Evolutionary conservation across 1,284 basidiomycete species (phyloP), one percentile per base, ranked within the genome.

Genomic region (Anthracocystis setariae): DNA sequence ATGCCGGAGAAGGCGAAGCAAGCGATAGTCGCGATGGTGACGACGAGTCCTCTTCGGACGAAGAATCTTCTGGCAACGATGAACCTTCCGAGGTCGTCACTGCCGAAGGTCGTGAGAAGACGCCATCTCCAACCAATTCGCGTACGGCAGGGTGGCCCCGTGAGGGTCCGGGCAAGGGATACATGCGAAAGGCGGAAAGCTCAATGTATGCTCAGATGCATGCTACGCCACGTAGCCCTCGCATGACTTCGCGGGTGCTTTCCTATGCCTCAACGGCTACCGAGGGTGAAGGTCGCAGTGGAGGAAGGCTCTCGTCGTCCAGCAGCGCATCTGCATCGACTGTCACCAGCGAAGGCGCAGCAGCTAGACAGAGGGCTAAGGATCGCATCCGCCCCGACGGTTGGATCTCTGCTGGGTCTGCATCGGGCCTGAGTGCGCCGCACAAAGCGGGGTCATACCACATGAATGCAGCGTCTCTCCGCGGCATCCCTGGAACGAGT

Each of bases 11-110:
- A 7, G 68, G 51, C 17, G 68, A 65, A 43, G 68, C 68, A 20
- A 64, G 60, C 37, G 73, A 77, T 29, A 74, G 70, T 39, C 56
- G 71, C 18, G 76, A 78, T 57, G 76, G 76, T 23, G 76, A 78
- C 27, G 75, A 78, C 44, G 76, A 78, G 56, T 73, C 69, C 2
- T 74, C 71, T 12, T 64, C 63, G 1, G 68, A 46, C 23, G 72
- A 66, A n/a, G 73, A 71, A 2, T 48, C 43, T 5, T 66, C 63
- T 4, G 60, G 65, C 20, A 29, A 65, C 24, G 55, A 60, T 18
- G 53, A 65, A 20, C 25, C 39, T 8, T 46, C 47, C 42, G 40
- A 48, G 25, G 35, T 39, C 9, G 32, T 45, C 15, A 32, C 44
- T 29, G 27, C 37, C 1, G 23, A 35, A 12, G 43, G 23, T 24